Base-by-base conservation (phyloP, 768 basidiomycete species). In the Pulveroboletus ravenelii region DNA sequence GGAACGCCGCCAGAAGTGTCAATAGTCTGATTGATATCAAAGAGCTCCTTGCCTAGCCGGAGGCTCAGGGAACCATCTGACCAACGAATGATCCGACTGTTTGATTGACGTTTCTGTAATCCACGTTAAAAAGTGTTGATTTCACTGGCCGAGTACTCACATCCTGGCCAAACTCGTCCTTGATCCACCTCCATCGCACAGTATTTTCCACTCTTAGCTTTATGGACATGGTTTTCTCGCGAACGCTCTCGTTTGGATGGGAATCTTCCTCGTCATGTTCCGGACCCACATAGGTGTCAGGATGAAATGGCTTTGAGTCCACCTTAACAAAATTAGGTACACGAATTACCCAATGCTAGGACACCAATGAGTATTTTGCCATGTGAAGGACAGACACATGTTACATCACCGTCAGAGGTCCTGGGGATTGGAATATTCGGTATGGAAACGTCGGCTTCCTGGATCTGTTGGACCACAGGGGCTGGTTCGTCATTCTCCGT, bases 281-380 rank as follows among this genome's bases (percentile, higher is more conserved):
- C 15, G 89, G 84, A 17, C 87, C 88, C 41, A 85, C 75, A 68
- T 93, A 93, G 0, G 85, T 86, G 49, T 92, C 85, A 12, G 85
- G 82, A 63, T 94, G 90, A 62, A 90, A 99, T 0, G 95, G 91
- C 55, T 87, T 87, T 2, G 90, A 79, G 60, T 94, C 90, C 45
- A 96, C 78, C 62, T 87, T 85, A 50, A 99, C 84, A 63, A 90
- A 96, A 63, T 89, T 90, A n/a, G 95, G 96, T 66, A 96, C 82
- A 37, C 90, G 84, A 48, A 95, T 81, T 46, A 93, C 86, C 93
- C 93, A 97, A 58, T 85, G 82, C 91, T 57, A 48, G 46, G 36
- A 45, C 3, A 46, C 30, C 30, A 47, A 49, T 55, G 36, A 64
- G 44, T 18, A 6, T 39, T 20, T 37, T 36, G 44, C 41, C 14